phyloP scores from a whole-genome alignment of 768 basidiomycete species.

The Leucocoprinus birnbaumii region DNA sequence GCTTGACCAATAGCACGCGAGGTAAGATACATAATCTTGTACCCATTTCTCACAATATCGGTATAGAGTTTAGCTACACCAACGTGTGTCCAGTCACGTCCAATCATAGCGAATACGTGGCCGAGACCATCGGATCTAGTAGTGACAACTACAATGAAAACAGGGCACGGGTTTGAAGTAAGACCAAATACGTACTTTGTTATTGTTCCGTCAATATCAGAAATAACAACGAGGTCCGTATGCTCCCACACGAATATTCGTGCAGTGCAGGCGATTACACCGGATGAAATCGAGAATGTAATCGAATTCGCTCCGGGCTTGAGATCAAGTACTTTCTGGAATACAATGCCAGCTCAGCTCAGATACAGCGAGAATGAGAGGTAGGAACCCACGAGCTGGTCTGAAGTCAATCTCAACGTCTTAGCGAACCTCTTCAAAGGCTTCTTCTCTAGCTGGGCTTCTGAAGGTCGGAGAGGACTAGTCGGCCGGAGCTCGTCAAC shows the following conservation, averaged over 20 bases:
- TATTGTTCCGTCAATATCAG: conserved; percentile 98
- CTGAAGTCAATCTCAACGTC: conserved; percentile 88
- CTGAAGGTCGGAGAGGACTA: conserved; percentile 15
- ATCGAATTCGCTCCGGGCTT: conserved; percentile 88
- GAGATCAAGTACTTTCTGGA: conserved; percentile 79
- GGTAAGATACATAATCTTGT: conserved; percentile 97
- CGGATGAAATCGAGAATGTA: conserved; percentile 89
- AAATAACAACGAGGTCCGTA: conserved; percentile 87
- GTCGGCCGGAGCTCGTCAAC: conserved; percentile 5
- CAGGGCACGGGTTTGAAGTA: not conserved
- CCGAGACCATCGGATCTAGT: conserved; percentile 93
- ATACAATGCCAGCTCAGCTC: not conserved
- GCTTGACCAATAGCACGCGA: conserved; percentile 98
- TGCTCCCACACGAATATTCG: conserved; percentile 95
- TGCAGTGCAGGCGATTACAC: conserved; percentile 81
- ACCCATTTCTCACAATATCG: conserved; percentile 92
- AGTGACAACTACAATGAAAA: not conserved
- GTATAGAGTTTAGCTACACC: conserved; percentile 98
- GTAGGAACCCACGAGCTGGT: conserved; percentile 72
- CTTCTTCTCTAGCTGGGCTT: conserved; percentile 9
- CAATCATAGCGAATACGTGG: conserved; percentile 96
- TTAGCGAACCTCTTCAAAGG: conserved; percentile 71
- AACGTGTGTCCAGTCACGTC: conserved; percentile 96
- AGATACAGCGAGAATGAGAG: not conserved
- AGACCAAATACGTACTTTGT: conserved; percentile 67